Evolutionary conservation across 176 grass and related monocot genomes (phyloP).

Genomic region (Aegilops bicornis): DNA sequence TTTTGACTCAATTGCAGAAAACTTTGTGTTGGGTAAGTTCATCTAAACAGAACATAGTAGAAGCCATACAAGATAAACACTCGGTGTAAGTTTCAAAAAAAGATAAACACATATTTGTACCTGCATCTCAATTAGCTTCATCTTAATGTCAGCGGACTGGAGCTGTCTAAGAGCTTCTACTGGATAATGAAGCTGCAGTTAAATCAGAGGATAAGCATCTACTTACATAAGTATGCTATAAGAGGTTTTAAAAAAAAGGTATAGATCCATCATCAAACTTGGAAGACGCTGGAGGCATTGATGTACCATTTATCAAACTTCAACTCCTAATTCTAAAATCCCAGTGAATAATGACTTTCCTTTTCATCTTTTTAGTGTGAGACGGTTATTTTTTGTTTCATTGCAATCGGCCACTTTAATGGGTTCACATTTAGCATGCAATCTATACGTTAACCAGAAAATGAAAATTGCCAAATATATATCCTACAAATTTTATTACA

Average conservation of each 20-base stretch:
- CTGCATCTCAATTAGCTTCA: constrained; percentile 77
- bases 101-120: constrained; percentile 23
- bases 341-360: neutral
- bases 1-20: neutral
- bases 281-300: neutral
- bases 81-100: neutral
- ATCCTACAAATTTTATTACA: constrained; percentile 9
- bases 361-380: neutral
- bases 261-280: neutral
- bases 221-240: constrained; percentile 12
- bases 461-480: neutral
- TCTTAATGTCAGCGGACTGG: constrained; percentile 57
- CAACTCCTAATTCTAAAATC: neutral
- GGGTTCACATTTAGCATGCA: neutral
- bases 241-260: neutral
- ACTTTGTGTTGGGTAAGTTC: neutral
- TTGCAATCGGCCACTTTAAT: neutral
- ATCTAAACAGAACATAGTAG: neutral
- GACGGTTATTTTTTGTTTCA: neutral
- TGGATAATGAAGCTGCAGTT: constrained; percentile 82
- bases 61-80: constrained; percentile 13
- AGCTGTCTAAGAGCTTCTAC: constrained; percentile 71
- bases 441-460: neutral
- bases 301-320: neutral
- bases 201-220: neutral